phyloP scores from a whole-genome alignment of 352 stramenopile genomes.

The Phytophthora sp. region DNA sequence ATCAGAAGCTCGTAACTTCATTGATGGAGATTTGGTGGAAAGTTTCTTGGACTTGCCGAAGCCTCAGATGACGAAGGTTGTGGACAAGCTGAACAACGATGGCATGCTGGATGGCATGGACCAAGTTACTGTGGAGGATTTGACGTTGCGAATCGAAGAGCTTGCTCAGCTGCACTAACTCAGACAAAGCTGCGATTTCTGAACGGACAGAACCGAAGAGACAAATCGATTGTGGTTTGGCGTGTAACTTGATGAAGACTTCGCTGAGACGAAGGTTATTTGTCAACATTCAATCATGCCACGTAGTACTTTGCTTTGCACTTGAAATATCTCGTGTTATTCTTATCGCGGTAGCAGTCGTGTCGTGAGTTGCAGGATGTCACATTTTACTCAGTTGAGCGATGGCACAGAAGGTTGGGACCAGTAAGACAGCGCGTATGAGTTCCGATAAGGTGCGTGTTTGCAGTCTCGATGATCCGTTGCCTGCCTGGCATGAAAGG shows the following conservation, averaged over 20 bases:
- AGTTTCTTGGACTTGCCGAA: constrained; percentile 94
- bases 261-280: constrained; percentile 2
- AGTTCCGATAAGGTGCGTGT: constrained; percentile 17
- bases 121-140: constrained; percentile 67
- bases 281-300: constrained; percentile 17
- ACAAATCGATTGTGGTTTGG: background rate
- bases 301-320: constrained; percentile 30
- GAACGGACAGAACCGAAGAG: constrained; percentile 2
- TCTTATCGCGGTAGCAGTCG: constrained; percentile 17
- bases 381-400: background rate
- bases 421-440: constrained; percentile 8
- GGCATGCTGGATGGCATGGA: constrained; percentile 70
- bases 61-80: constrained; percentile 89
- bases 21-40: constrained; percentile 96
- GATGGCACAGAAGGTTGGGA: constrained; percentile 25
- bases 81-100: constrained; percentile 93
- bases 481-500: no score
- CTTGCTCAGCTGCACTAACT: constrained; percentile 75
- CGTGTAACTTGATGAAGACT: background rate
- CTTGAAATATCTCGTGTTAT: constrained; percentile 29
- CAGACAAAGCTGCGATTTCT: constrained; percentile 2
- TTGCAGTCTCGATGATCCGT: background rate
- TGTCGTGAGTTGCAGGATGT: background rate
- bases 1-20: constrained; percentile 92
- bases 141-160: constrained; percentile 80